These are phyloP conservation scores for Arachnopeziza araneosa DNA, from an alignment of 2,329 filamentous ascomycete species.

Conservation along the genomic window DNA sequence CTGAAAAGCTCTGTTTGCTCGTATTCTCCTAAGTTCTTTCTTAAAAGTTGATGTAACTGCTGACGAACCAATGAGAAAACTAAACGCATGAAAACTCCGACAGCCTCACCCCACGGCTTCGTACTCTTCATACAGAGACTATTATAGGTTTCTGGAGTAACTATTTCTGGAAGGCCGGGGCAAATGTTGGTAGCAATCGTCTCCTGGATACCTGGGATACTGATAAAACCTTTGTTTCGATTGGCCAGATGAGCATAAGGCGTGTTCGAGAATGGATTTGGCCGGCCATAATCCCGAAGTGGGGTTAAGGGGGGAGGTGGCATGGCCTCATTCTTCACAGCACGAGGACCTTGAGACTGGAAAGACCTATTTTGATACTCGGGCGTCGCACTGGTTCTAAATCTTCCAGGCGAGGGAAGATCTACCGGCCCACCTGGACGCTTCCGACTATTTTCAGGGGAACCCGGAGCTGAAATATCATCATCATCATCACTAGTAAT, in stretches of 20 bases:
- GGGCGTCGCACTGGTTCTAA: not conserved
- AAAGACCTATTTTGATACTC: not conserved
- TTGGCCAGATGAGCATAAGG: not conserved
- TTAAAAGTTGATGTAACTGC: not conserved
- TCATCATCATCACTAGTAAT: constrained; percentile 6
- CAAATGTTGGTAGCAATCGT: not conserved
- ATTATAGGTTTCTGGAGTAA: constrained; percentile 1
- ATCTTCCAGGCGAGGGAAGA: not conserved
- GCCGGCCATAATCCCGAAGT: not conserved
- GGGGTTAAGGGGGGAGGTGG: not conserved
- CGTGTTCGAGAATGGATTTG: not conserved
- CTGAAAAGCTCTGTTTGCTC: constrained; percentile 9
- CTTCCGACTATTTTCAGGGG: not conserved
- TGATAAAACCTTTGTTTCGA: not conserved
- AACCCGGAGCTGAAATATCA: not conserved
- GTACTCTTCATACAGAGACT: not conserved
- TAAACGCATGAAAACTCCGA: constrained; percentile 9
- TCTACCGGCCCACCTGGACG: not conserved
- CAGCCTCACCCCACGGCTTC: constrained; percentile 6
- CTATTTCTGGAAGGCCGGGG: constrained; percentile 2
- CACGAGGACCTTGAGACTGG: not conserved
- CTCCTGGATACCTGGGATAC: constrained; percentile 1
- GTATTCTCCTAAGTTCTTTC: constrained; percentile 3
- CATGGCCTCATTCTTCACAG: not conserved
- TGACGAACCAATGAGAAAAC: constrained; percentile 1